Conservation (phyloP, 352 stramenopile species). For the Globisporangium paddicum region DNA sequence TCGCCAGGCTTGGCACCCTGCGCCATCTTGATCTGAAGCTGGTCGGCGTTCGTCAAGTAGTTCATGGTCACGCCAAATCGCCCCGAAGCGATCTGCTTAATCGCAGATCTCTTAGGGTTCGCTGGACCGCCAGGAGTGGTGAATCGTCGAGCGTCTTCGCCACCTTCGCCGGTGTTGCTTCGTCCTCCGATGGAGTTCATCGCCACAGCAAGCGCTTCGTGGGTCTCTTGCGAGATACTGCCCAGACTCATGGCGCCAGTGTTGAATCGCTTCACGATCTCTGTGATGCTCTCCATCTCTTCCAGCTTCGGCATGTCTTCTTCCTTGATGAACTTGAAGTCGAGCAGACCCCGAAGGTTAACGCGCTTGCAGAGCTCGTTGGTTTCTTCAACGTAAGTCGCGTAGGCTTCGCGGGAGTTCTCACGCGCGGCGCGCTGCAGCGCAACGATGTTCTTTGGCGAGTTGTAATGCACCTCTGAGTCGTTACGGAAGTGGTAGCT, state of each 20-base stretch:
- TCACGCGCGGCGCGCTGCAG: slow-evolving; percentile 91
- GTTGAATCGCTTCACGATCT: slow-evolving; percentile 97
- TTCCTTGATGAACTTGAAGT: slow-evolving; percentile 92
- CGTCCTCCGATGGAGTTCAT: slow-evolving; percentile 94
- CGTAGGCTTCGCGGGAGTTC: slow-evolving; percentile 93
- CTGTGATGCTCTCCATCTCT: slow-evolving; percentile 89
- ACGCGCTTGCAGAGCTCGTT: slow-evolving; percentile 87
- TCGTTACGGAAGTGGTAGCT: slow-evolving; percentile 95
- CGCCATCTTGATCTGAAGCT: slow-evolving; percentile 99
- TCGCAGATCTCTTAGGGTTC: slow-evolving; percentile 83
- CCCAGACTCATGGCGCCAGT: slow-evolving; percentile 96
- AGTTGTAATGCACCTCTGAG: slow-evolving; percentile 96
- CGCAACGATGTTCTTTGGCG: slow-evolving; percentile 92
- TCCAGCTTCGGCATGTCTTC: slow-evolving; percentile 86
- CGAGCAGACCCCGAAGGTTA: slow-evolving; percentile 92
- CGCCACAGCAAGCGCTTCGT: slow-evolving; percentile 93
- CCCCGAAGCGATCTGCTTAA: slow-evolving; percentile 95
- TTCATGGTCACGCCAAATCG: slow-evolving; percentile 96
- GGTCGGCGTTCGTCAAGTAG: slow-evolving; percentile 96
- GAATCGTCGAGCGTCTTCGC: slow-evolving; percentile 89
- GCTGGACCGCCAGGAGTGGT: slow-evolving; percentile 30
- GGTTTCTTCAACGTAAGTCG: slow-evolving; percentile 89
- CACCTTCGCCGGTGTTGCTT: slow-evolving; percentile 96
- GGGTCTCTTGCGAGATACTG: slow-evolving; percentile 94
- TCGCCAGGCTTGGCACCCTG: slow-evolving; percentile 96